phyloP scores from a whole-genome alignment of 768 basidiomycete genomes.

The Tulasnella sp. region DNA sequence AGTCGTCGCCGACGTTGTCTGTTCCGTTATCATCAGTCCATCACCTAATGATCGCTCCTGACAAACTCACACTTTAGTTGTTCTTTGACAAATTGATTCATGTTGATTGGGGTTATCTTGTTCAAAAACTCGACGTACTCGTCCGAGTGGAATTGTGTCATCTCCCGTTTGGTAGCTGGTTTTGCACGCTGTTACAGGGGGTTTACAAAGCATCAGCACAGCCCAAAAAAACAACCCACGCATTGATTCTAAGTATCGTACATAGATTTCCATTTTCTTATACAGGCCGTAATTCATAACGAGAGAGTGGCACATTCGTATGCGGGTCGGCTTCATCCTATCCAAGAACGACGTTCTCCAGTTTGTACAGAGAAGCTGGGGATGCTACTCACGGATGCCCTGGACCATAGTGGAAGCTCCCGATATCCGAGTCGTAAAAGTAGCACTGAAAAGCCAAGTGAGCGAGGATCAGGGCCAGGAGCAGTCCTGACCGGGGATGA shows the following conservation, averaged over 20 bases:
- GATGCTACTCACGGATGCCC: slow-evolving; percentile 73
- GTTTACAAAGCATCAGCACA: not conserved
- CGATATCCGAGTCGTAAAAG: slow-evolving; percentile 99
- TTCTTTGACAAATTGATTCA: slow-evolving; percentile 88
- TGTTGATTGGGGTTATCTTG: slow-evolving; percentile 90
- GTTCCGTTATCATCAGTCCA: slow-evolving; percentile 2
- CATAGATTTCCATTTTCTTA: slow-evolving; percentile 99
- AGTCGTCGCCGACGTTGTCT: slow-evolving; percentile 99
- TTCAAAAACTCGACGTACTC: slow-evolving; percentile 98
- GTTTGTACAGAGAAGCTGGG: not conserved
- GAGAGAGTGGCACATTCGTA: slow-evolving; percentile 98
- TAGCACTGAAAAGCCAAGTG: slow-evolving; percentile 62
- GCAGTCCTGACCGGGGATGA: not conserved
- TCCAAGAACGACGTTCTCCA: not conserved
- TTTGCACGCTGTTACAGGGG: slow-evolving; percentile 75
- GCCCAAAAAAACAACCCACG: not conserved
- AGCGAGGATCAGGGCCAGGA: not conserved
- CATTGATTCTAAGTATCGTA: slow-evolving; percentile 43
- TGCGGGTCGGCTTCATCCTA: slow-evolving; percentile 96
- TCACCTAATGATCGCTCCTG: not conserved
- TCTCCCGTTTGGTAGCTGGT: slow-evolving; percentile 98
- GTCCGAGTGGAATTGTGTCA: slow-evolving; percentile 99
- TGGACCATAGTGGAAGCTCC: slow-evolving; percentile 98
- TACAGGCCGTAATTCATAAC: slow-evolving; percentile 99
- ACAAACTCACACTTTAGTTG: slow-evolving; percentile 83